A percentile compares a stretch with the other conserved stretches of the same genome.
Conservation (phyloP, 1,284 basidiomycete species). For the Termitomyces sp. region DNA sequence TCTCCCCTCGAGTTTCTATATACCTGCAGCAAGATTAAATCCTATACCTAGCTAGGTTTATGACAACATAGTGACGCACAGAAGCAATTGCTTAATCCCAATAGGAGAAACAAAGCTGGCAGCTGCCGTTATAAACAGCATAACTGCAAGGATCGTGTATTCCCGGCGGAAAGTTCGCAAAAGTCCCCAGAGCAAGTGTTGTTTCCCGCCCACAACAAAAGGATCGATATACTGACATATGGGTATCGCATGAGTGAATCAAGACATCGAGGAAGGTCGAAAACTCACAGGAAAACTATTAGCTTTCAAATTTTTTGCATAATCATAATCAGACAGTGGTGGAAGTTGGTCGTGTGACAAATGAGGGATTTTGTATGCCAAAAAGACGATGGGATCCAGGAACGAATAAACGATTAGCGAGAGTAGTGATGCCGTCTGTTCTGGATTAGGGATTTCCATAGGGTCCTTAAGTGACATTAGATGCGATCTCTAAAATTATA, state of each 20-base stretch:
- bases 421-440: slow-evolving; percentile 60
- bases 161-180: slow-evolving; percentile 32
- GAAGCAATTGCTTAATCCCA: slow-evolving; percentile 40
- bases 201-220: slow-evolving; percentile 26
- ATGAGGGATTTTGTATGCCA: slow-evolving; percentile 38
- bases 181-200: slow-evolving; percentile 32
- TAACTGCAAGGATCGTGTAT: slow-evolving; percentile 30
- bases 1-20: slow-evolving; percentile 37
- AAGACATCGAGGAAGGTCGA: neutral
- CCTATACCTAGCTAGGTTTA: neutral
- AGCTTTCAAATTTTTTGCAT: slow-evolving; percentile 29
- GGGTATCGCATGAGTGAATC: slow-evolving; percentile 31
- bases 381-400: slow-evolving; percentile 47
- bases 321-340: slow-evolving; percentile 57
- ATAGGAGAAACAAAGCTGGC: slow-evolving; percentile 40
- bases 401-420: slow-evolving; percentile 55
- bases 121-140: slow-evolving; percentile 27
- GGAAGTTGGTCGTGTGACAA: slow-evolving; percentile 44
- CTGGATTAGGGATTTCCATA: slow-evolving; percentile 45
- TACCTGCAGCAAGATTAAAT: slow-evolving; percentile 26
- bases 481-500: neutral
- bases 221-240: slow-evolving; percentile 37
- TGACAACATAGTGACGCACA: slow-evolving; percentile 14
- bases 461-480: slow-evolving; percentile 31
- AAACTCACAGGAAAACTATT: slow-evolving; percentile 33